Percentiles rank a stretch among this genome's conserved stretches.
Conservation (phyloP, 2,329 filamentous ascomycete genomes). For the Magnaporthiopsis incrustans region DNA sequence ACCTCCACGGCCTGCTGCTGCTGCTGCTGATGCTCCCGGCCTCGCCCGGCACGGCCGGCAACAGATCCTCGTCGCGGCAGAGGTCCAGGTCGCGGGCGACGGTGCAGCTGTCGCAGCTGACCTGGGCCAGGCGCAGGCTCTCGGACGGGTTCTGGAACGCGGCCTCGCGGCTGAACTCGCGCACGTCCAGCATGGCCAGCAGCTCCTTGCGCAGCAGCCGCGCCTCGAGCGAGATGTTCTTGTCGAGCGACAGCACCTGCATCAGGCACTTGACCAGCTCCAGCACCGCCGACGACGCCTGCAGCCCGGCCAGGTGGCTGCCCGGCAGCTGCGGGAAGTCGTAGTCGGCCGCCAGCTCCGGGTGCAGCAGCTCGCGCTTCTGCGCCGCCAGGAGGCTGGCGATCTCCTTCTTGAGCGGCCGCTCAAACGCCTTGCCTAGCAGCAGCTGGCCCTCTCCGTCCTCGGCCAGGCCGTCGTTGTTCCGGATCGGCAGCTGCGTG, state of each 20-base stretch:
- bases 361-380: slow-evolving; percentile 80
- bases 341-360: slow-evolving; percentile 81
- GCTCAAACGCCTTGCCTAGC: slow-evolving; percentile 76
- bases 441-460: slow-evolving; percentile 56
- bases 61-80: slow-evolving; percentile 78
- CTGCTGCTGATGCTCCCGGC: slow-evolving; percentile 4
- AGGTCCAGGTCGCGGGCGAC: slow-evolving; percentile 83
- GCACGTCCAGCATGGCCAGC: slow-evolving; percentile 82
- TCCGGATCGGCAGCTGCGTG: slow-evolving; percentile 52
- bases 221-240: slow-evolving; percentile 81
- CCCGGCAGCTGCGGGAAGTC: slow-evolving; percentile 74
- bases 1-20: slow-evolving; percentile 54
- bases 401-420: slow-evolving; percentile 84
- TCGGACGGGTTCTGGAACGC: slow-evolving; percentile 79
- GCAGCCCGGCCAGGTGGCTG: slow-evolving; percentile 48
- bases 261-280: slow-evolving; percentile 90
- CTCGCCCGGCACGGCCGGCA: slow-evolving; percentile 42
- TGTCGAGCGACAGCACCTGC: slow-evolving; percentile 86
- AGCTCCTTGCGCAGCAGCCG: slow-evolving; percentile 83
- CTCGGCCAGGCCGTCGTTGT: slow-evolving; percentile 47
- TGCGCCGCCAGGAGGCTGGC: slow-evolving; percentile 73
- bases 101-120: slow-evolving; percentile 87
- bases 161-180: slow-evolving; percentile 86
- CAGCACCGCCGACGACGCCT: slow-evolving; percentile 50
- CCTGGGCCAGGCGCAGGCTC: slow-evolving; percentile 61